A percentile compares a stretch with the other conserved stretches of the same genome.
Conservation (phyloP, 169 alveolate genomes). For the Eimeria zaria region DNA sequence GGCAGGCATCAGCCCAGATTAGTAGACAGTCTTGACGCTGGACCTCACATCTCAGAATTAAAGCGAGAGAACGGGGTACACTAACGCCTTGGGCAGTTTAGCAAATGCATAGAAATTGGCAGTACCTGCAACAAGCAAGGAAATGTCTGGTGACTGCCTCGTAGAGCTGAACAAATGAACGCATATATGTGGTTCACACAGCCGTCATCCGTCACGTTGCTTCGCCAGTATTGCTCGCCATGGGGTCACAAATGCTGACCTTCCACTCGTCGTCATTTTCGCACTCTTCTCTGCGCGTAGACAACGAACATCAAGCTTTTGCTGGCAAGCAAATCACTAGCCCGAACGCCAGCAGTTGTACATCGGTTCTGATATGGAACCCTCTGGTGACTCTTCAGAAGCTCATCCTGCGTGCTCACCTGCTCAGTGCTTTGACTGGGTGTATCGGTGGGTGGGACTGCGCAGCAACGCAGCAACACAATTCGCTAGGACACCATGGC, state of each 20-base stretch:
- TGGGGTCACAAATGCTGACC: slow-evolving; percentile 33
- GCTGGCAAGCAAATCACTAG: background rate
- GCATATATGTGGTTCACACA: background rate
- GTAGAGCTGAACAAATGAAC: slow-evolving; percentile 89
- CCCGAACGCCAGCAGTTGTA: background rate
- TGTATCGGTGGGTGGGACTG: slow-evolving; percentile 99
- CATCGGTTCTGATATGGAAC: background rate
- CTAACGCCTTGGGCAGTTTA: slow-evolving; percentile 1
- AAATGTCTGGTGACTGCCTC: slow-evolving; percentile 91
- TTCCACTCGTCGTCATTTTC: slow-evolving; percentile 86
- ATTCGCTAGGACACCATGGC: background rate
- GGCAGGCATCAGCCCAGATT: background rate
- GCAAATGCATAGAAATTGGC: background rate
- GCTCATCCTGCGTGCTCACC: slow-evolving; percentile 75
- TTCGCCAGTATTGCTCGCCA: background rate
- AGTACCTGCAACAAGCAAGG: slow-evolving; percentile 91
- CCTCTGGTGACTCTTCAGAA: background rate
- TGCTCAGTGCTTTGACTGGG: slow-evolving; percentile 97
- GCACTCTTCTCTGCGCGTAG: slow-evolving; percentile 86
- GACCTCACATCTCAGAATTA: background rate
- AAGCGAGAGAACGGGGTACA: background rate
- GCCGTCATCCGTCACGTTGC: background rate
- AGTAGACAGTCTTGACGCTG: background rate
- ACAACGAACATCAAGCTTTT: background rate
- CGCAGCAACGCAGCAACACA: background rate